A percentile compares a stretch with the other conserved stretches of the same genome.
These are phyloP conservation scores for Anaeromyces robustus DNA, from an alignment of 192 early-diverging fungal species.

Conservation along the genomic window DNA sequence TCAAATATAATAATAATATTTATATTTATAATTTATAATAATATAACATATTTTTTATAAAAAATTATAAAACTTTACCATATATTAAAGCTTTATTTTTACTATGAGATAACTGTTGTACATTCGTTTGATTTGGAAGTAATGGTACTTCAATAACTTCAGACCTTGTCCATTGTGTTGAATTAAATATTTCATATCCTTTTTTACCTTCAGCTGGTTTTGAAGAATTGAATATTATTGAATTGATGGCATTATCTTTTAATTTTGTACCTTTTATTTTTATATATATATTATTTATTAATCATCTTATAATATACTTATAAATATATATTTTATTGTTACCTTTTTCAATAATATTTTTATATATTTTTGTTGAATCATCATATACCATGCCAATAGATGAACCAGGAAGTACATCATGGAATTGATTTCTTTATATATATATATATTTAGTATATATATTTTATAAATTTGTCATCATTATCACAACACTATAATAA, in stretches of 20 bases:
- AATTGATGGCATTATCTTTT: constrained; percentile 11
- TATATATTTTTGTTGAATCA: constrained; percentile 57
- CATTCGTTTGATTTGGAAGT: background rate
- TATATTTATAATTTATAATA: no score
- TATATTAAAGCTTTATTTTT: background rate
- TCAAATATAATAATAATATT: no score
- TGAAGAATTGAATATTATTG: background rate
- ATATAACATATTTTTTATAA: no score
- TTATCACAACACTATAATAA: no score
- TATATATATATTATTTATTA: no score
- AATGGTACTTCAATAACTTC: constrained; percentile 52
- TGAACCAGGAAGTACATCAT: constrained; percentile 89
- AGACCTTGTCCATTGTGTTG: constrained; percentile 47
- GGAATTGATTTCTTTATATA: constrained; percentile 67
- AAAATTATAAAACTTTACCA: no score
- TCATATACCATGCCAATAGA: constrained; percentile 79
- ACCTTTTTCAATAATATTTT: constrained; percentile 14
- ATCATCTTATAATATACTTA: no score
- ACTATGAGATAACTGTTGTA: background rate
- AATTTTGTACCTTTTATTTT: constrained; percentile 12
- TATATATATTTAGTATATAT: background rate
- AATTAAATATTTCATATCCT: constrained; percentile 41
- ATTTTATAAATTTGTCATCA: no score
- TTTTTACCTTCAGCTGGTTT: background rate
- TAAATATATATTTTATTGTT: no score